phyloP scores from a whole-genome alignment of 31 red algal species.

The Porphyra umbilicalis region DNA sequence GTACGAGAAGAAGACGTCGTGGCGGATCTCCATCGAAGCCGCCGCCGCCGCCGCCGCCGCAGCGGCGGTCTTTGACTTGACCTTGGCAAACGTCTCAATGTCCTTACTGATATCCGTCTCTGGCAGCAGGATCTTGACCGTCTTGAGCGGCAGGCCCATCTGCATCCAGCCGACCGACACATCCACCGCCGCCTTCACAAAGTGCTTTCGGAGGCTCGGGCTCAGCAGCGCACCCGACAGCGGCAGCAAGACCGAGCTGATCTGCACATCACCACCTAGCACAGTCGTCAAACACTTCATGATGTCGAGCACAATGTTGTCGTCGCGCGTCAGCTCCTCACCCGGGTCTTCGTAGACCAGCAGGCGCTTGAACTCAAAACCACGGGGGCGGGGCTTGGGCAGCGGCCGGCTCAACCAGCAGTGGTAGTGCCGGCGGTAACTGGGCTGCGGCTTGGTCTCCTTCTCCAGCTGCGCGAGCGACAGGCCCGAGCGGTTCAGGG shows the following conservation, averaged over 20 bases:
- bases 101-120: constrained; percentile 52
- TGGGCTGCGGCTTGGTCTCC: constrained; percentile 66
- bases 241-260: constrained; percentile 32
- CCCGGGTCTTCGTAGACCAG: constrained; percentile 64
- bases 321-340: constrained; percentile 47
- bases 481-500: constrained; percentile 33
- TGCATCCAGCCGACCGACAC: constrained; percentile 37
- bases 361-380: constrained; percentile 57
- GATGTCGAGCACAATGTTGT: constrained; percentile 62
- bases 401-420: constrained; percentile 49
- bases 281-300: constrained; percentile 67
- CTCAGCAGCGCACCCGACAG: constrained; percentile 39
- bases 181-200: constrained; percentile 39
- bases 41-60: not conserved
- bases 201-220: constrained; percentile 43
- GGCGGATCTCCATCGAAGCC: constrained; percentile 6
- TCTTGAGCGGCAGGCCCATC: constrained; percentile 55
- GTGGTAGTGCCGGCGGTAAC: constrained; percentile 58
- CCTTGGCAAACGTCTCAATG: constrained; percentile 37
- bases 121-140: constrained; percentile 55
- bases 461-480: constrained; percentile 42
- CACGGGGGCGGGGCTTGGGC: constrained; percentile 45
- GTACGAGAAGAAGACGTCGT: constrained; percentile 58
- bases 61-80: constrained; percentile 17
- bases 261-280: constrained; percentile 58